Evolutionary conservation across 2,329 filamentous ascomycete species (phyloP).

Genomic region (Ophiostoma tasmaniense): DNA sequence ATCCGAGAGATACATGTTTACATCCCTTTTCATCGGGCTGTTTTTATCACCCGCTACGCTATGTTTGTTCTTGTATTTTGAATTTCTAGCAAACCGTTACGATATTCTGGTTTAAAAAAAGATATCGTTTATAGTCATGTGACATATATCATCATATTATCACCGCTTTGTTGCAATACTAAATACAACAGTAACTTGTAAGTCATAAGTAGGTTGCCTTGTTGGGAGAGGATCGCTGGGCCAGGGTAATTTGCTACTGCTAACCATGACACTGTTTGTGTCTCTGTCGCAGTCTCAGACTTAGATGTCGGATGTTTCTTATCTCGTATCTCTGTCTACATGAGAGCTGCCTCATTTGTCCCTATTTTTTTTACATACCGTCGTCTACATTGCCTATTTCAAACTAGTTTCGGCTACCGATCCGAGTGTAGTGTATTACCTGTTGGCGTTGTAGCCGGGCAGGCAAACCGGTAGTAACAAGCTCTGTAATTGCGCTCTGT

Average conservation of each 20-base stretch:
- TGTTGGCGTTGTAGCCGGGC: neutral
- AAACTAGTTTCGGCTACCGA: neutral
- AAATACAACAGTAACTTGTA: neutral
- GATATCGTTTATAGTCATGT: neutral
- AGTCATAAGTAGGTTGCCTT: neutral
- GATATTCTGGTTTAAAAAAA: too few relatives aligned
- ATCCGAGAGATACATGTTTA: too few relatives aligned
- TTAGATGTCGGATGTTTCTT: neutral
- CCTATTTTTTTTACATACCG: neutral
- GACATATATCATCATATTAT: neutral
- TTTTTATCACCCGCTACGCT: too few relatives aligned
- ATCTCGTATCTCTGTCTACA: neutral
- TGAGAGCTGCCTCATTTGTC: neutral
- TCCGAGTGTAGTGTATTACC: neutral
- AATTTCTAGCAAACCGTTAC: too few relatives aligned
- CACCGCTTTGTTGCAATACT: neutral
- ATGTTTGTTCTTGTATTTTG: too few relatives aligned
- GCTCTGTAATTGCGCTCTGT: neutral
- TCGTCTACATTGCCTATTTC: neutral
- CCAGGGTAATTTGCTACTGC: neutral
- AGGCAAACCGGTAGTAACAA: neutral
- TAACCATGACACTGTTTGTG: neutral
- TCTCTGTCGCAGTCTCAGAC: neutral
- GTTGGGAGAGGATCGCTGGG: neutral
- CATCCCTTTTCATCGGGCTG: too few relatives aligned